Percentiles rank a stretch among this genome's conserved stretches.
Evolutionary conservation across 768 basidiomycete genomes (phyloP).

Genomic region (Inosperma sp.): DNA sequence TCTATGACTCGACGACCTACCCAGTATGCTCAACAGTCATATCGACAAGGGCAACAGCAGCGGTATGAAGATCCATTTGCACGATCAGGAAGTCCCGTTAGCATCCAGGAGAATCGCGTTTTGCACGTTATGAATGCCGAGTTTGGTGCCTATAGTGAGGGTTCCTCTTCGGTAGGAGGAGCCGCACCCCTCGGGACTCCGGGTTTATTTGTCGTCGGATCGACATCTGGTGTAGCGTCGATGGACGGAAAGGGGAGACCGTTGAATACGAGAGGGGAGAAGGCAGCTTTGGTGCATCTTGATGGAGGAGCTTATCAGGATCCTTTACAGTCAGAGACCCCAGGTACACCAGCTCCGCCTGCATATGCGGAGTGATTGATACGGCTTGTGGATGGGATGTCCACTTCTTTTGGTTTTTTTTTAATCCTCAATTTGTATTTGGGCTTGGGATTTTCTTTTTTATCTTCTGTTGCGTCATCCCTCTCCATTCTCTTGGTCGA

Average conservation of each 20-base stretch:
- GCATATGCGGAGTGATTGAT: neutral
- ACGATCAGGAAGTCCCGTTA: conserved; percentile 40
- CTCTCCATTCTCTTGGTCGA: too few species aligned
- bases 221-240: conserved; percentile 6
- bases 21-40: conserved; percentile 12
- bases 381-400: neutral
- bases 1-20: conserved; percentile 9
- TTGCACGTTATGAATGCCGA: conserved; percentile 41
- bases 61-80: conserved; percentile 21
- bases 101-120: conserved; percentile 35
- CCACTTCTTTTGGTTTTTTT: neutral
- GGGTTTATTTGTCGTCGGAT: conserved; percentile 5
- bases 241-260: conserved; percentile 32
- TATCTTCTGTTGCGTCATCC: neutral
- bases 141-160: conserved; percentile 29
- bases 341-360: conserved; percentile 6
- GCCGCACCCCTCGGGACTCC: conserved; percentile 1
- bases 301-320: conserved; percentile 35
- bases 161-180: conserved; percentile 15
- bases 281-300: conserved; percentile 35
- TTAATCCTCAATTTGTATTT: neutral
- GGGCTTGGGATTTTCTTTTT: too few species aligned
- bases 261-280: conserved; percentile 24
- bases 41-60: conserved; percentile 14
- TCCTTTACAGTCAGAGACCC: too few species aligned